Evolutionary conservation across 495 filamentous ascomycete species (phyloP), one percentile per base, ranked within the genome.

Genomic region (Neurospora sp.): DNA sequence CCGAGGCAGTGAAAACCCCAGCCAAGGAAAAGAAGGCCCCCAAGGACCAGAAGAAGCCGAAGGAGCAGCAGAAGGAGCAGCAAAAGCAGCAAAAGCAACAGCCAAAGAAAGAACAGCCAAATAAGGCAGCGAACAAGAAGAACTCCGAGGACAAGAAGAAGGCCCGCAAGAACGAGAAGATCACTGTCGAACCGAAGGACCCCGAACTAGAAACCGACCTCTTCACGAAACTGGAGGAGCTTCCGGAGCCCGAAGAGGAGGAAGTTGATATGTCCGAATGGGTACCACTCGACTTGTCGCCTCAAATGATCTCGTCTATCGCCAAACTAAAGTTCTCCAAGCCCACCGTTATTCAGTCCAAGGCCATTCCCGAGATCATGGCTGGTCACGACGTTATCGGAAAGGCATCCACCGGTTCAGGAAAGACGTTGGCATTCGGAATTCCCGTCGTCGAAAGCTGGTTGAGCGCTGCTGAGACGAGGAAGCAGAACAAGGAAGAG

Each of bases 341-440:
- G n/a, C 96, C 96, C 8, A 97, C 93, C 0, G 78, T 89, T 0
- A 95, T 98, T 73, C 93, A 97, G 80, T 81, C 83, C 31, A 83
- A 89, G 31, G 87, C 93, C 18, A 94, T 98, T 79, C 93, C 94
- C 1, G 86, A 92, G 62, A 93, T 97, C 54, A 77, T 90, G 37
- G 84, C 86, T 9, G 91, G 92, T 4, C 90, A 90, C 76, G 92
- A 94, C 82, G 85, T 94, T 7, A 90, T 95, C 74, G 92, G 92
- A 39, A 94, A 95, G 79, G 93, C 93, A 3, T 86, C 91, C 31
- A 96, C 93, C 1, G 93, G 93, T 40, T 94, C 92, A 37, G 93
- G 93, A 35, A 96, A 96, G 80, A 96, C 93, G 0, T 82, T 96
- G 37, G 92, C 93, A 0, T 96, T 92, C 78, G 93, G 89, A 0